Base-by-base conservation (phyloP, 768 basidiomycete genomes). In the Tricholoma hemisulphureum region DNA sequence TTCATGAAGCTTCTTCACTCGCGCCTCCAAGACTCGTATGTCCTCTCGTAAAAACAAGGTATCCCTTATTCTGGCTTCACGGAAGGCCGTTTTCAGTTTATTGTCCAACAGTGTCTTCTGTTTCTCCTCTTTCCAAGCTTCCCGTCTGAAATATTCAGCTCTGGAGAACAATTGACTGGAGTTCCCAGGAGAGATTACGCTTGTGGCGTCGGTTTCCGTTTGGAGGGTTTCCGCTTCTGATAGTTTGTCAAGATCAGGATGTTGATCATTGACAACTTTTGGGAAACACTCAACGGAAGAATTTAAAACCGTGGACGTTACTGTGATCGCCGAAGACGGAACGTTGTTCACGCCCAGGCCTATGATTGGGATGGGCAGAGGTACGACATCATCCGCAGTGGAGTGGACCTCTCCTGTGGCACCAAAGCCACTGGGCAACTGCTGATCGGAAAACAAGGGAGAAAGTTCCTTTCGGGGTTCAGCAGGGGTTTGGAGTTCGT, bases 91-190 rank as follows among this genome's bases (percentile, higher is more conserved):
- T 24, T 58, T 65, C 24, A 75, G 65, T 48, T 72, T 59, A 7
- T 57, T 58, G 41, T 72, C 65, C 18, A 78, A 62, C 31, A 63
- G 55, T 1, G 52, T 45, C 31, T 69, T 61, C 21, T 70, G 64
- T 52, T 61, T 67, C 55, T 78, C 76, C 51, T 73, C 72, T 3
- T 73, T 67, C 51, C 75, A 69, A 11, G 81, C 81, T 59, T 78
- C 65, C 43, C 71, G 63, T 53, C 80, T 67, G 34, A 80, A 60
- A 29, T 63, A 65, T 53, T 79, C 76, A 16, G 75, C 80, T 49
- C 64, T 71, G 8, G 56, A 50, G 32, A 67, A 73, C 18, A 77
- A 67, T 41, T 65, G 63, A 32, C 37, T 65, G 4, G 74, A 72
- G 21, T 71, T 65, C 41, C 62, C 67, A 2, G 71, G 71, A 1